phyloP scores from a whole-genome alignment of 2,329 filamentous ascomycete species.

The Waltergamsia citrina region DNA sequence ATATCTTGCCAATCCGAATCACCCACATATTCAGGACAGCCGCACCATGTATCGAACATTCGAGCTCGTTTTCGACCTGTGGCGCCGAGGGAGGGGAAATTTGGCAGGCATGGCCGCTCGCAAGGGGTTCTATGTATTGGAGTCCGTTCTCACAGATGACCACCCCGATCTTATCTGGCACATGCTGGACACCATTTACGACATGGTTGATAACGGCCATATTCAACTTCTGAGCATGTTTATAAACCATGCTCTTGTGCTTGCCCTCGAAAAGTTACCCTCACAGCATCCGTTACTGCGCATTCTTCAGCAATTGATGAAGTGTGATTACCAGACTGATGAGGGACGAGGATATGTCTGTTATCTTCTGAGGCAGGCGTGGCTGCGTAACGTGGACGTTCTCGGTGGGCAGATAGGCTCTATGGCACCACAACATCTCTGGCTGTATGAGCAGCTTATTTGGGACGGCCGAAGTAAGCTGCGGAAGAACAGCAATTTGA shows the following conservation, averaged over 20 bases:
- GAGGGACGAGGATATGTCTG: constrained; percentile 19
- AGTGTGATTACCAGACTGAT: constrained; percentile 19
- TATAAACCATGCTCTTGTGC: constrained; percentile 18
- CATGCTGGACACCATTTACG: constrained; percentile 25
- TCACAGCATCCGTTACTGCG: constrained; percentile 20
- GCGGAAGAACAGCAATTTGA: constrained; percentile 19
- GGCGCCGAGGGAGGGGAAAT: constrained; percentile 22
- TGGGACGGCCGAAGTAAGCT: constrained; percentile 25
- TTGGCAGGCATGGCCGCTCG: constrained; percentile 25
- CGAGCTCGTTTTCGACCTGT: constrained; percentile 25
- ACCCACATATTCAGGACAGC: constrained; percentile 25
- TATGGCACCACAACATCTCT: constrained; percentile 17
- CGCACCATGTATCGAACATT: constrained; percentile 29
- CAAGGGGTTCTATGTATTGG: constrained; percentile 22
- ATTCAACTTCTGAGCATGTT: constrained; percentile 23
- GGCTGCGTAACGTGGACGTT: constrained; percentile 25
- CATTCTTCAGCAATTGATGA: constrained; percentile 20
- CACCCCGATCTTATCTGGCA: constrained; percentile 27
- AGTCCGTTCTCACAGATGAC: constrained; percentile 24
- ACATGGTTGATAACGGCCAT: constrained; percentile 24
- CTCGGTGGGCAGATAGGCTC: constrained; percentile 18
- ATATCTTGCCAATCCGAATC: constrained; percentile 22
- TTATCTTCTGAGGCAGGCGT: constrained; percentile 22
- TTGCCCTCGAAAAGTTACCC: constrained; percentile 17
- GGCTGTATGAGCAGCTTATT: constrained; percentile 28